Evolutionary conservation across 2,329 filamentous ascomycete species (phyloP).

Genomic region (Zasmidium angulare): DNA sequence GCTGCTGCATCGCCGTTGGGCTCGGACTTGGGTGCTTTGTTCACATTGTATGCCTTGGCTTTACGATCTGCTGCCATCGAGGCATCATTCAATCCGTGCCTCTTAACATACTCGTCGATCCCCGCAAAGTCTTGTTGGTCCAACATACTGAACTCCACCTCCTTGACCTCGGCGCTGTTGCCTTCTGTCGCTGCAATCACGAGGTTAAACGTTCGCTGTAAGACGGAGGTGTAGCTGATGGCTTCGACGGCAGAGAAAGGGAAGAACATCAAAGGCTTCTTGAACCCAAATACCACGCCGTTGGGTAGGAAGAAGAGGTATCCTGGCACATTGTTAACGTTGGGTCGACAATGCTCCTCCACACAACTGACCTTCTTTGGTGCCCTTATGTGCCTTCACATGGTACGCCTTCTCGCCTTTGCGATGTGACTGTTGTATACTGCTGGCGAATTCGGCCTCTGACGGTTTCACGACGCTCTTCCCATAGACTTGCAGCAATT

Average conservation of each 20-base stretch:
- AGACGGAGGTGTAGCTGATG: conserved; percentile 63
- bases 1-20: conserved; percentile 19
- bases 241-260: conserved; percentile 59
- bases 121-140: conserved; percentile 63
- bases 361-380: conserved; percentile 58
- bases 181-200: conserved; percentile 45
- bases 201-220: conserved; percentile 66
- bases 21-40: conserved; percentile 34
- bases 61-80: conserved; percentile 60
- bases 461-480: conserved; percentile 54
- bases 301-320: conserved; percentile 63
- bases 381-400: conserved; percentile 63
- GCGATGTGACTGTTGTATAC: conserved; percentile 59
- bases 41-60: conserved; percentile 60
- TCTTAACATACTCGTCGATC: conserved; percentile 63
- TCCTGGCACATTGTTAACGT: conserved; percentile 40
- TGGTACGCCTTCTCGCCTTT: conserved; percentile 65
- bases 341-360: neutral
- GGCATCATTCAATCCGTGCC: conserved; percentile 61
- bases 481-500: conserved; percentile 46
- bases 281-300: conserved; percentile 65
- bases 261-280: conserved; percentile 64
- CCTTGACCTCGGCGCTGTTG: conserved; percentile 38
- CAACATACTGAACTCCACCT: conserved; percentile 65
- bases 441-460: conserved; percentile 59